phyloP scores from a whole-genome alignment of 306 rosid genomes.

The Ormosia semicastrata region DNA sequence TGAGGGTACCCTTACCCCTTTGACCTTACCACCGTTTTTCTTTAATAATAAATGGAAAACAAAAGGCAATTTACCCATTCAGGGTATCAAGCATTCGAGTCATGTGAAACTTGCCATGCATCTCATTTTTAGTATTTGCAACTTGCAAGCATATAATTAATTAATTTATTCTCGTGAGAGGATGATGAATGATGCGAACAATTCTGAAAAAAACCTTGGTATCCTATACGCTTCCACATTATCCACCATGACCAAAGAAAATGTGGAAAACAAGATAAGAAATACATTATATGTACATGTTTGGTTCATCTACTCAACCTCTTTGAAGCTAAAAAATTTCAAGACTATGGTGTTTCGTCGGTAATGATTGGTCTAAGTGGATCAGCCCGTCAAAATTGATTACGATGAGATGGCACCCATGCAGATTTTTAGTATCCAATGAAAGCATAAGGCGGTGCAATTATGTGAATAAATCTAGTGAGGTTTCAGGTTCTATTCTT shows the following conservation, averaged over 20 bases:
- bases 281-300: not conserved
- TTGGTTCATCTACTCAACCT: slow-evolving; percentile 18
- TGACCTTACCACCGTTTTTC: not conserved
- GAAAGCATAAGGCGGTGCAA: slow-evolving; percentile 30
- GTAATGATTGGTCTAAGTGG: not conserved
- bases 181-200: not conserved
- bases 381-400: not conserved
- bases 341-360: not conserved
- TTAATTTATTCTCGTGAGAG: not conserved
- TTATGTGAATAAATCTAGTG: not conserved
- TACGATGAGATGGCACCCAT: slow-evolving; percentile 14
- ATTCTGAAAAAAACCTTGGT: slow-evolving; percentile 4
- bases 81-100: not conserved
- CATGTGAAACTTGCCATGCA: not conserved
- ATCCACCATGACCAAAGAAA: slow-evolving; percentile 16
- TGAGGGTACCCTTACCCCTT: not conserved
- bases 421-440: not conserved
- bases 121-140: not conserved
- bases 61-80: not conserved
- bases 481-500: not conserved
- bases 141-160: not conserved
- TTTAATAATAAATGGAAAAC: not conserved
- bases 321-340: not conserved
- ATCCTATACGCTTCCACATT: not conserved
- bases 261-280: not conserved